phyloP scores from a whole-genome alignment of 192 early-diverging fungal species.

The Podila epicladia region DNA sequence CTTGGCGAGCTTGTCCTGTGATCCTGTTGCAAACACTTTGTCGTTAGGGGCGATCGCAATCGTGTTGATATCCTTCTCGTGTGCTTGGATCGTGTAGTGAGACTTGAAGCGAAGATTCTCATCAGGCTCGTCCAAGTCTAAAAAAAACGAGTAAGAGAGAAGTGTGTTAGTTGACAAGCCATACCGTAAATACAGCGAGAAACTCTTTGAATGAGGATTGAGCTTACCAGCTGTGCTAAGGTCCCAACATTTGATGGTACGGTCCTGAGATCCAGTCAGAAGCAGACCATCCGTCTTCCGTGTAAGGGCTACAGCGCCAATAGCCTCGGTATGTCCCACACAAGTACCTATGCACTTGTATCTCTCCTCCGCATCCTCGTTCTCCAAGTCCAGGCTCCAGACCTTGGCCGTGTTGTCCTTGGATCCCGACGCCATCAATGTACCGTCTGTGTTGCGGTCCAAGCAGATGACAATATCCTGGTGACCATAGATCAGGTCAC shows the following conservation, averaged over 20 bases:
- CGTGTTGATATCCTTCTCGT: constrained; percentile 97
- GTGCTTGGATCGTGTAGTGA: constrained; percentile 90
- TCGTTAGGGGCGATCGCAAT: constrained; percentile 92
- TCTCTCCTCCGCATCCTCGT: constrained; percentile 59
- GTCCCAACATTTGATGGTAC: constrained; percentile 97
- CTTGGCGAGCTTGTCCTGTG: constrained; percentile 96
- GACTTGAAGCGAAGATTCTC: constrained; percentile 67
- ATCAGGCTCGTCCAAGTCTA: constrained; percentile 47
- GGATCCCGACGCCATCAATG: constrained; percentile 83
- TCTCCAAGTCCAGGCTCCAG: constrained; percentile 79
- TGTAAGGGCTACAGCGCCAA: constrained; percentile 88
- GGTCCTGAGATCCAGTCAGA: constrained; percentile 91
- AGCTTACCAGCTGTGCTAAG: constrained; percentile 62
- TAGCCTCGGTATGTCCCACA: constrained; percentile 91
- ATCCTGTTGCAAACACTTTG: constrained; percentile 90
- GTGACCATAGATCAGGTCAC: constrained; percentile 91
- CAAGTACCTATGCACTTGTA: constrained; percentile 76
- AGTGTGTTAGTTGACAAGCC: background rate
- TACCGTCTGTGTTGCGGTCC: constrained; percentile 73
- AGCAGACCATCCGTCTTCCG: constrained; percentile 72
- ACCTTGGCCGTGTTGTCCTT: constrained; percentile 90
- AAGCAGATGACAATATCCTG: constrained; percentile 88
- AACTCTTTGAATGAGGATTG: no score
- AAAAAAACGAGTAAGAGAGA: background rate
- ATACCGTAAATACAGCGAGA: background rate